phyloP scores from a whole-genome alignment of 2,329 filamentous ascomycete genomes.

The Lachnellula suecica region DNA sequence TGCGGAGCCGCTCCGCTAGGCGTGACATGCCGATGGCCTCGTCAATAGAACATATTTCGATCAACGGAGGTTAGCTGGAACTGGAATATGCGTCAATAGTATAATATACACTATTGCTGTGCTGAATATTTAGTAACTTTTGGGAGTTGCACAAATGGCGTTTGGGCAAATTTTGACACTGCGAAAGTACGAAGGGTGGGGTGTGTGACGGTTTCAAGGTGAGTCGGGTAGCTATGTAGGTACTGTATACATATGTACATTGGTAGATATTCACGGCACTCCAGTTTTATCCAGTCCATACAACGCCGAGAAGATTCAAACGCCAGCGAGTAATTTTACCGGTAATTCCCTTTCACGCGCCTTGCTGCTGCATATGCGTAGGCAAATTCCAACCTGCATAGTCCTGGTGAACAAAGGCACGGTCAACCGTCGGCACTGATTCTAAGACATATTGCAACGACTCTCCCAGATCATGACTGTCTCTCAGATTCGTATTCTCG shows the following conservation, averaged over 20 bases:
- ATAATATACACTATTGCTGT: too few relatives aligned
- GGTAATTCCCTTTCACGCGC: slow-evolving; percentile 11
- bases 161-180: too few relatives aligned
- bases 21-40: too few relatives aligned
- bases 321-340: background rate
- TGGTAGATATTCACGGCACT: background rate
- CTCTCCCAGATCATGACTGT: slow-evolving; percentile 60
- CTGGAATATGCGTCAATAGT: too few relatives aligned
- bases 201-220: background rate
- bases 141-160: too few relatives aligned
- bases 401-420: slow-evolving; percentile 41
- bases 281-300: too few relatives aligned
- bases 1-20: background rate
- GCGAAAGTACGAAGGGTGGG: too few relatives aligned
- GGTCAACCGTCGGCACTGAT: slow-evolving; percentile 40
- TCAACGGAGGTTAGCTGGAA: too few relatives aligned
- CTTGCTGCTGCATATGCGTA: slow-evolving; percentile 36
- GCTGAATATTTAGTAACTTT: too few relatives aligned
- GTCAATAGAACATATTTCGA: too few relatives aligned
- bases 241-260: background rate
- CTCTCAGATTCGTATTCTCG: slow-evolving; percentile 49
- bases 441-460: slow-evolving; percentile 63
- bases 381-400: slow-evolving; percentile 36
- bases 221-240: background rate
- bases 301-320: background rate